Evolutionary conservation across 1,139 yeast genomes (phyloP).

Genomic region (Debaryomycetaceae sp.): DNA sequence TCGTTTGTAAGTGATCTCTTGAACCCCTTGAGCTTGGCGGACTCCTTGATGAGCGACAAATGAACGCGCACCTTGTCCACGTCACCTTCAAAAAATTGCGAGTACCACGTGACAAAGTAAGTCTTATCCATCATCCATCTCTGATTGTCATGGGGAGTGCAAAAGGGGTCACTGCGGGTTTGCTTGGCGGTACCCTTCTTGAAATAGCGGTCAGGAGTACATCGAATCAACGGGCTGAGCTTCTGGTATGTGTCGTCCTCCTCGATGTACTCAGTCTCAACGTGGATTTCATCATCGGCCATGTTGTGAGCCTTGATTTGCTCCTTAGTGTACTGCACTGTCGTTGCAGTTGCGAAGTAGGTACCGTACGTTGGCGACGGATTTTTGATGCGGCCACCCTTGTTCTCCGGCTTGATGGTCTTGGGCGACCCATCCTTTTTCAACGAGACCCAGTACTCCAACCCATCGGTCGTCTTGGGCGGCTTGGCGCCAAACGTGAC

Average conservation of each 20-base stretch:
- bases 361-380: conserved; percentile 72
- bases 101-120: conserved; percentile 79
- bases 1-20: too few species aligned
- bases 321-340: conserved; percentile 51
- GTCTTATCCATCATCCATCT: conserved; percentile 54
- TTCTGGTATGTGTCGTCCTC: conserved; percentile 69
- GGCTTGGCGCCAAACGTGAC: conserved; percentile 79
- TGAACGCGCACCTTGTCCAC: conserved; percentile 63
- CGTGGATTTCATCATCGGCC: conserved; percentile 52
- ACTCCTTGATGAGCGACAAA: conserved; percentile 59
- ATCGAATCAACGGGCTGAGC: conserved; percentile 74
- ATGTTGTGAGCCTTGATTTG: conserved; percentile 67
- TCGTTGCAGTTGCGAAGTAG: conserved; percentile 68
- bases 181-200: conserved; percentile 62
- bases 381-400: conserved; percentile 64
- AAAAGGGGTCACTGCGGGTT: conserved; percentile 64
- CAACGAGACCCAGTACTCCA: conserved; percentile 78
- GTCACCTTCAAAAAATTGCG: conserved; percentile 50
- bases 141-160: conserved; percentile 67
- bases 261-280: conserved; percentile 50
- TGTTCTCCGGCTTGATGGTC: conserved; percentile 69
- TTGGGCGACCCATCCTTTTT: conserved; percentile 77
- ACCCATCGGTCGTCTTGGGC: conserved; percentile 57
- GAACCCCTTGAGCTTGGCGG: conserved; percentile 50
- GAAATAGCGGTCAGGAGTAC: conserved; percentile 73